Percentiles rank a stretch among this genome's conserved stretches.
These are phyloP conservation scores for Syncephalastrum monosporum DNA, from an alignment of 371 early-diverging fungal genomes.

Conservation along the genomic window DNA sequence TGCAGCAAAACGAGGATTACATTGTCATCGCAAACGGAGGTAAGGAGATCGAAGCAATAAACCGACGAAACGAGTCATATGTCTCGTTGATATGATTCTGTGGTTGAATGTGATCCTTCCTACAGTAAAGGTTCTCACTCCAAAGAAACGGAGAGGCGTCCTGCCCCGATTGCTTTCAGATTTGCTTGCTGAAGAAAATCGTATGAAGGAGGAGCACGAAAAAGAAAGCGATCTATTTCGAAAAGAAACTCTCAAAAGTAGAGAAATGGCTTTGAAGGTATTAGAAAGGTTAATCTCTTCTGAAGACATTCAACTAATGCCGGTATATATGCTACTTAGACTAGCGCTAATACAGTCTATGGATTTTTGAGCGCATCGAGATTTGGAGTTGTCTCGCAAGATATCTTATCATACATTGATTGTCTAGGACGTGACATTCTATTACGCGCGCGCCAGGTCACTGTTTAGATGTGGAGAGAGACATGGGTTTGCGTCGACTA, in stretches of 20 bases:
- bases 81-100: too few species aligned
- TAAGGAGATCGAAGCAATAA: not conserved
- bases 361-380: slow-evolving; percentile 44
- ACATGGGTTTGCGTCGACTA: slow-evolving; percentile 94
- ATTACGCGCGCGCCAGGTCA: slow-evolving; percentile 96
- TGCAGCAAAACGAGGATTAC: not conserved
- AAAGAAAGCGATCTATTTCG: too few species aligned
- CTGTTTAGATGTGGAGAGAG: slow-evolving; percentile 95
- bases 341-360: slow-evolving; percentile 99
- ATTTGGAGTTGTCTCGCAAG: too few species aligned
- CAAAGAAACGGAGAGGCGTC: slow-evolving; percentile 72
- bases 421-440: slow-evolving; percentile 71
- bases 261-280: too few species aligned
- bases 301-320: not conserved
- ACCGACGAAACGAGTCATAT: not conserved
- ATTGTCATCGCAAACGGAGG: not conserved
- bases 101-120: slow-evolving; percentile 32
- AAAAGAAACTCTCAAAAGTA: too few species aligned
- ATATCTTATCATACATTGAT: too few species aligned
- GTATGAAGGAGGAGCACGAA: too few species aligned
- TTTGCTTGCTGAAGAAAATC: slow-evolving; percentile 23
- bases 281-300: too few species aligned
- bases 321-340: slow-evolving; percentile 33
- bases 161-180: slow-evolving; percentile 79
- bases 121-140: slow-evolving; percentile 51